Evolutionary conservation across 2,329 filamentous ascomycete species (phyloP).

Genomic region (Fonsecaea pedrosoi): DNA sequence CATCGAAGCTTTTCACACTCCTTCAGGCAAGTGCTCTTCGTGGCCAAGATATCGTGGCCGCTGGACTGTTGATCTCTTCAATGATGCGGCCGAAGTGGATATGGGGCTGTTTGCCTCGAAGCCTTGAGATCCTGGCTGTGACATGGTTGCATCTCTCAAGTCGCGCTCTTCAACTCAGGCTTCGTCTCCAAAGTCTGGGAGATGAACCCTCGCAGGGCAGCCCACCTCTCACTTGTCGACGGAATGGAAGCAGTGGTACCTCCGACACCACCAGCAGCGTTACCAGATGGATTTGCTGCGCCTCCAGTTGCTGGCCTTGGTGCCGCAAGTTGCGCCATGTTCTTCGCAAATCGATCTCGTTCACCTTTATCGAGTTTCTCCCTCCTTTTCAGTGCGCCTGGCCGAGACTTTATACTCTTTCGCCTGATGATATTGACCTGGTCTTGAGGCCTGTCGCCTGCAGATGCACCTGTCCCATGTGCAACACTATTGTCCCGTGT

Average conservation of each 20-base stretch:
- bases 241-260: slow-evolving; percentile 31
- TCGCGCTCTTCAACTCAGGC: slow-evolving; percentile 29
- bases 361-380: slow-evolving; percentile 80
- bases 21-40: neutral
- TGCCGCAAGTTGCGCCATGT: slow-evolving; percentile 72
- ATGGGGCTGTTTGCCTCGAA: neutral
- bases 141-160: slow-evolving; percentile 13
- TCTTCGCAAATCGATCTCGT: slow-evolving; percentile 81
- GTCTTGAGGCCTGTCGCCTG: slow-evolving; percentile 33
- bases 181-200: slow-evolving; percentile 85
- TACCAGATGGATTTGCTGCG: neutral
- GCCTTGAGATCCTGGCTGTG: neutral
- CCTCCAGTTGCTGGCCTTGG: slow-evolving; percentile 2
- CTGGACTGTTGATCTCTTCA: neutral
- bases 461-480: slow-evolving; percentile 44
- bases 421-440: slow-evolving; percentile 74
- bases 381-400: slow-evolving; percentile 82
- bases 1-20: no score
- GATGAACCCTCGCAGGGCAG: slow-evolving; percentile 81
- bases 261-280: neutral
- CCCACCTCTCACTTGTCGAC: slow-evolving; percentile 70
- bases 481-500: slow-evolving; percentile 53
- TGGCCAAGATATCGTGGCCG: neutral
- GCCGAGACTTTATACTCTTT: slow-evolving; percentile 75
- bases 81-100: neutral